Evolutionary conservation across 441 rosid species (phyloP), one percentile per base, ranked within the genome.

Genomic region (Brassica hybrid): DNA sequence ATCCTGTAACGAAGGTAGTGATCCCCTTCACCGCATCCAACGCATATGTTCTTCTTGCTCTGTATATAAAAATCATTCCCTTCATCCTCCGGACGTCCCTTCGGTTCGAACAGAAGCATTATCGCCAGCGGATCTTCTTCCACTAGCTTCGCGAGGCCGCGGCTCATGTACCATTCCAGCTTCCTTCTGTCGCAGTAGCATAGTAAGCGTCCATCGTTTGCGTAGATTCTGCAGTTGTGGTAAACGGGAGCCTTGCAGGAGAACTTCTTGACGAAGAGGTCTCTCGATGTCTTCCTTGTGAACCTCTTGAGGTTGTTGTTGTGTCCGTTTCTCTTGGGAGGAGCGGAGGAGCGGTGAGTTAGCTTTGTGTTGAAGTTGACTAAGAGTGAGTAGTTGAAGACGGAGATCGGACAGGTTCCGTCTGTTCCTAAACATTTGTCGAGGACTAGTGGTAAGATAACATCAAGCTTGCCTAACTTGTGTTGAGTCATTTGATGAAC

Each of bases 51-150:
- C 80, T 80, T 92, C 91, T 96, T 96, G 58, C 91, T 96, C 75
- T 92, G 99, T 65, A 92, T 94, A 77, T 96, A 96, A 81, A 96
- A 94, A 62, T 90, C 98, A 86, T 93, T 96, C 63, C 81, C 98
- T 82, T 96, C 97, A 82, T 96, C 98, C 81, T 96, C 99, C 4
- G 97, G 99, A 52, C 92, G 96, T 14, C 98, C 99, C 85, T 96
- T 96, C 1, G 97, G 99, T 76, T 94, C 98, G 71, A 96, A 96
- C 71, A 89, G 88, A 76, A 94, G 97, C 89, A 85, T 94, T 80
- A 94, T 91, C 60, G 97, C 93, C 62, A 90, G 96, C 45, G 99
- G 96, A 9, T 85, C 77, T 23, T 91, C 91, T 45, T 92, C 97
- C 74, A 91, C 84, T 65, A 91, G 89, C 80, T 94, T 92, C 7